Base-by-base conservation (phyloP, 495 filamentous ascomycete species). In the Penicillium flavigenum region DNA sequence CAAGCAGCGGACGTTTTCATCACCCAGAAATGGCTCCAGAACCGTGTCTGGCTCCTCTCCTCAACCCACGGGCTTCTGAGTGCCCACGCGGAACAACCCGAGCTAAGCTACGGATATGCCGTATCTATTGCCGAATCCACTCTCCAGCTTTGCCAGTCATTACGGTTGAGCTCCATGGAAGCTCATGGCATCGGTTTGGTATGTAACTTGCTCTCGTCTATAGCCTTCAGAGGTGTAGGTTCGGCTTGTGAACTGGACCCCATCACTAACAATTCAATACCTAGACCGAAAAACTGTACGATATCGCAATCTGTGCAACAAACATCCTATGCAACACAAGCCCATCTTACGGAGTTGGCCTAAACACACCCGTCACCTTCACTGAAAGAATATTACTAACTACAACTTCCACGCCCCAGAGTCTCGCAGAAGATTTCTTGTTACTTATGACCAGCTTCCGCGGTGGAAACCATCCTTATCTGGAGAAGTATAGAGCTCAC, bases 11-110 rank as follows among this genome's bases (percentile, higher is more conserved):
- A 95, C 63, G 73, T 91, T 9, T 78, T 83, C 9, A 77, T 84
- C 8, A 90, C 87, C 34, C 89, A 92, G 69, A 84, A 89, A 65
- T 95, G 90, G 90, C 80, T 93, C n/a, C 86, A 89, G 60, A 88
- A 88, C 26, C 86, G 87, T 64, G 80, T 88, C 2, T 94, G 90
- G 90, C 86, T 91, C 56, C 67, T 93, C 11, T 81, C 74, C 26
- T 73, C 75, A 26, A 72, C 76, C 11, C 83, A 86, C 48, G 81
- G 82, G 9, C 75, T 80, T 42, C 67, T 87, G 26, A 77, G 75
- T 19, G 75, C 77, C 6, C 73, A 54, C 38, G 73, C 60, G 75
- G 91, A 69, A 67, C 78, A 54, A 74, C 80, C 49, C 75, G 72
- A 75, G 50, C 58, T 92, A 74, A 84, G 80, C 3, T 86, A 92